Conservation (phyloP, 2,329 filamentous ascomycete genomes). For the Pseudogymnoascus sp. region DNA sequence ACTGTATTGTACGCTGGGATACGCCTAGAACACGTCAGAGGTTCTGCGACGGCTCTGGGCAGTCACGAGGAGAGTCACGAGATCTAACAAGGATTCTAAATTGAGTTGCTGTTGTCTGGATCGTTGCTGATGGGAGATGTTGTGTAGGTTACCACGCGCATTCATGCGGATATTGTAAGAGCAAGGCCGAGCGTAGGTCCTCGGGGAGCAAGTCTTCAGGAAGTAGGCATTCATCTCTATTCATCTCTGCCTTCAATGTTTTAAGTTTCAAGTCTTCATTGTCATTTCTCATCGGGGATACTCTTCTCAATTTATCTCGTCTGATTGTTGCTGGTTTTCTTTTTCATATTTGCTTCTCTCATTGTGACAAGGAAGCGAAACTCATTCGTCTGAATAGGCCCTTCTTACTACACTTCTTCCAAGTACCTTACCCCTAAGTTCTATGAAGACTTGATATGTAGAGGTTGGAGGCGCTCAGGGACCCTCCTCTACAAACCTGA, state of each 20-base stretch:
- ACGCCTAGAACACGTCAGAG: background rate
- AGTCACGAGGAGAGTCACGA: background rate
- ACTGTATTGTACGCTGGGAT: background rate
- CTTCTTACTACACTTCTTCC: conserved; percentile 62
- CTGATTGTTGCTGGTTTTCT: background rate
- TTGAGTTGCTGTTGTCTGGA: background rate
- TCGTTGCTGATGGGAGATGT: background rate
- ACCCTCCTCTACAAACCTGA: conserved; percentile 70
- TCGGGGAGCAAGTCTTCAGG: background rate
- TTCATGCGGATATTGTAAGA: conserved; percentile 22
- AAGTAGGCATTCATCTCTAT: background rate
- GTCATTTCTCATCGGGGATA: background rate
- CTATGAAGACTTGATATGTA: conserved; percentile 65
- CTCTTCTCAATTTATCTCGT: background rate
- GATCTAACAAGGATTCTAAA: background rate
- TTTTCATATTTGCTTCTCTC: background rate
- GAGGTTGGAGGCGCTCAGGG: conserved; percentile 69
- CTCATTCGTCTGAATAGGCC: conserved; percentile 40
- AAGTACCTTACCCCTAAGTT: conserved; percentile 53
- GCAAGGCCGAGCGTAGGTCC: conserved; percentile 18
- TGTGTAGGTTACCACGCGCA: conserved; percentile 3
- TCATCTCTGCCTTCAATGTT: background rate
- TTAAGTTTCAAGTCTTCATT: background rate
- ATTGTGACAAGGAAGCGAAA: background rate
- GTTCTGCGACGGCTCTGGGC: background rate